Percentiles rank a stretch among this genome's conserved stretches.
Conservation (phyloP, 1,139 yeast genomes). For the Geotrichum siamense region DNA sequence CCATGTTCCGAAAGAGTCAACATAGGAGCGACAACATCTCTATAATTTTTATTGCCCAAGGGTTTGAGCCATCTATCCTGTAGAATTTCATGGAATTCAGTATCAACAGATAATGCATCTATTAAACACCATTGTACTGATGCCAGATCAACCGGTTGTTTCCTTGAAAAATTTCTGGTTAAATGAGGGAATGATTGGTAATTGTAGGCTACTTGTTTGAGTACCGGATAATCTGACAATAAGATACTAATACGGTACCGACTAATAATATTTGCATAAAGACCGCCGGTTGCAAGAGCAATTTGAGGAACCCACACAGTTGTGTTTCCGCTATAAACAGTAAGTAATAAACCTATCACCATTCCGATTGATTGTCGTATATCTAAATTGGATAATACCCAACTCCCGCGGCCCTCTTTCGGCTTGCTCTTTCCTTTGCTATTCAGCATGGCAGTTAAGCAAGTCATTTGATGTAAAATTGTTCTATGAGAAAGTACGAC, state of each 20-base stretch:
- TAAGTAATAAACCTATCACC: slow-evolving; percentile 70
- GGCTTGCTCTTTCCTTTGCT: slow-evolving; percentile 21
- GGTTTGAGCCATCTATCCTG: slow-evolving; percentile 92
- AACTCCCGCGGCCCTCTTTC: not conserved
- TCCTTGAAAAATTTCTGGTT: slow-evolving; percentile 72
- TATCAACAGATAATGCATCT: slow-evolving; percentile 86
- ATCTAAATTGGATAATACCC: slow-evolving; percentile 52
- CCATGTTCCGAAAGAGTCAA: slow-evolving; percentile 89
- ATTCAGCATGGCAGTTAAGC: slow-evolving; percentile 55
- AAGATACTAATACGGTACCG: slow-evolving; percentile 64
- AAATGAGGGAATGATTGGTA: slow-evolving; percentile 86
- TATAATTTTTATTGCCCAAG: slow-evolving; percentile 72
- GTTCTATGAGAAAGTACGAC: slow-evolving; percentile 89
- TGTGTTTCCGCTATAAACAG: slow-evolving; percentile 78
- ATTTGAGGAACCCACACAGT: slow-evolving; percentile 73
- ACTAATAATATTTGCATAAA: slow-evolving; percentile 76
- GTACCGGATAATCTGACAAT: slow-evolving; percentile 80
- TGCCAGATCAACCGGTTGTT: slow-evolving; percentile 69
- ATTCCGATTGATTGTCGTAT: slow-evolving; percentile 83
- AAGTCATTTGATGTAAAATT: slow-evolving; percentile 78
- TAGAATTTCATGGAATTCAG: slow-evolving; percentile 84
- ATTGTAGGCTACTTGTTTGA: slow-evolving; percentile 87
- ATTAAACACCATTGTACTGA: slow-evolving; percentile 84
- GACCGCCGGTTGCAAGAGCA: slow-evolving; percentile 74
- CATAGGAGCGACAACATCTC: slow-evolving; percentile 81